These are phyloP conservation scores for Podila epicladia DNA, from an alignment of 192 early-diverging fungal genomes.

Conservation along the genomic window DNA sequence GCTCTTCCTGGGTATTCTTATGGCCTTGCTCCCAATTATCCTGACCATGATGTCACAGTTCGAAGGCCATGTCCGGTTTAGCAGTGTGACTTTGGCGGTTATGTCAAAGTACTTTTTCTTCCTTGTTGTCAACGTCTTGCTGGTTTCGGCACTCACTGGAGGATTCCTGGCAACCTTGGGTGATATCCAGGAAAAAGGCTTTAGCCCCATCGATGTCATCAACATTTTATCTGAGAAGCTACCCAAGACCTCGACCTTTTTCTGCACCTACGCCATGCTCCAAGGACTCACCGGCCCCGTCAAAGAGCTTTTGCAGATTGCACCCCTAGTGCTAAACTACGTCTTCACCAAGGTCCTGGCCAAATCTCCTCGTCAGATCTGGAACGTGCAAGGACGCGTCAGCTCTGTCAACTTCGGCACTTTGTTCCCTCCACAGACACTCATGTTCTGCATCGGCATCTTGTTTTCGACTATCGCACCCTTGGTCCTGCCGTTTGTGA, in stretches of 20 bases:
- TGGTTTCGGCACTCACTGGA: slow-evolving; percentile 77
- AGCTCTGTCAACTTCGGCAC: slow-evolving; percentile 49
- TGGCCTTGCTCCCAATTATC: slow-evolving; percentile 73
- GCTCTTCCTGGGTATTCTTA: slow-evolving; percentile 73
- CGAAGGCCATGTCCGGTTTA: slow-evolving; percentile 31
- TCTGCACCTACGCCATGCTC: slow-evolving; percentile 87
- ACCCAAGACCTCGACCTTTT: slow-evolving; percentile 82
- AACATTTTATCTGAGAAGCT: slow-evolving; percentile 64
- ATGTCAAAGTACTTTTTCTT: slow-evolving; percentile 80
- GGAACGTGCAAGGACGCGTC: slow-evolving; percentile 53
- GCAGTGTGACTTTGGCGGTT: slow-evolving; percentile 17
- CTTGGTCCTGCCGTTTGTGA: slow-evolving; percentile 76
- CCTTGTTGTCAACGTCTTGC: slow-evolving; percentile 82
- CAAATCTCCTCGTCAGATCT: slow-evolving; percentile 76
- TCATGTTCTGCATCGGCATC: slow-evolving; percentile 77
- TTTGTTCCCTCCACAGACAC: slow-evolving; percentile 69
- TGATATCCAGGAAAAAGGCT: not conserved
- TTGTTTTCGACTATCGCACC: slow-evolving; percentile 85
- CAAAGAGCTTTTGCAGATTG: slow-evolving; percentile 74
- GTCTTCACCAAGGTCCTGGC: slow-evolving; percentile 62
- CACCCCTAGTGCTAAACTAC: slow-evolving; percentile 70
- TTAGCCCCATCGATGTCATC: slow-evolving; percentile 46
- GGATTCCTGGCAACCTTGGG: slow-evolving; percentile 58
- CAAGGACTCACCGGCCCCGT: slow-evolving; percentile 68
- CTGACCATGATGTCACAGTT: slow-evolving; percentile 61